Evolutionary conservation across 306 rosid genomes (phyloP).

Genomic region (Pyrus bretschneideri): DNA sequence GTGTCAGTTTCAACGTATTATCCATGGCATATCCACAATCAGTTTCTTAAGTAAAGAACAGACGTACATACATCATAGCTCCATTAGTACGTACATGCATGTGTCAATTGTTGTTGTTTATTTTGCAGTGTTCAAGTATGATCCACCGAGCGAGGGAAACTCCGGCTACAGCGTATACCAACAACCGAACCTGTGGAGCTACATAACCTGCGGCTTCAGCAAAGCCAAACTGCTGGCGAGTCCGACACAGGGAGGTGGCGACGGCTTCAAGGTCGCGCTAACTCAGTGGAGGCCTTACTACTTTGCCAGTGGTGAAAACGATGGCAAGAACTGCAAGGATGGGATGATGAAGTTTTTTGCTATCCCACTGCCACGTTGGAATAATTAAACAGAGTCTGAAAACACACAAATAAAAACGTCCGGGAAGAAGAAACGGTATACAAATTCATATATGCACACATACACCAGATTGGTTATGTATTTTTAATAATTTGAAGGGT

Average conservation of each 20-base stretch:
- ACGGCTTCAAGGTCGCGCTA: constrained; percentile 37
- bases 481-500: neutral
- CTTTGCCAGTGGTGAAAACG: constrained; percentile 38
- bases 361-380: constrained; percentile 22
- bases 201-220: constrained; percentile 34
- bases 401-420: neutral
- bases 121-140: constrained; percentile 54
- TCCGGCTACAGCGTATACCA: constrained; percentile 33
- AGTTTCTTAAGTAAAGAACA: neutral
- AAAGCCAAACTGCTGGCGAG: constrained; percentile 41
- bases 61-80: neutral
- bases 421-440: neutral
- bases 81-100: neutral
- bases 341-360: constrained; percentile 43
- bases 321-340: constrained; percentile 39
- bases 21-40: neutral
- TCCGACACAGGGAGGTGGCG: constrained; percentile 26
- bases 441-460: neutral
- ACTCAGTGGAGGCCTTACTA: constrained; percentile 46
- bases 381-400: neutral
- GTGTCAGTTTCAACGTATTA: neutral
- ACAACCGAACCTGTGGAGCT: constrained; percentile 45
- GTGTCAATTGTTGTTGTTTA: neutral
- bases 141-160: constrained; percentile 14
- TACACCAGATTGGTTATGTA: neutral